Base-by-base conservation (phyloP, 2,329 filamentous ascomycete species). In the Cladosporium colombiae region DNA sequence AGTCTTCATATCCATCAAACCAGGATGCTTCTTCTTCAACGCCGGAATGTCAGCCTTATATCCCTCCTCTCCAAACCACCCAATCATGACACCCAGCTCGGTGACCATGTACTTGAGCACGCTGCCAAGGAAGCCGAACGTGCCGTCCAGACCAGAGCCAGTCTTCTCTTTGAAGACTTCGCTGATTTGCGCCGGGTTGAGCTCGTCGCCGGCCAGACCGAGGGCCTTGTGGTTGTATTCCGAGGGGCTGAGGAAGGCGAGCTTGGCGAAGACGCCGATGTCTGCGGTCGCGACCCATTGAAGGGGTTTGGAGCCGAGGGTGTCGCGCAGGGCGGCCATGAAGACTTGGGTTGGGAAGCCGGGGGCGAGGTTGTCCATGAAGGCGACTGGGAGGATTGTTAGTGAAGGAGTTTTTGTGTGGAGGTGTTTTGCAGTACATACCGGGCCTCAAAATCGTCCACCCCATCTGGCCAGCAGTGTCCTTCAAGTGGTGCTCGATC, bases 401-500 rank as follows among this genome's bases (percentile, higher is more conserved):
- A 59, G 57, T 59, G 31, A 35, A 23, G 11, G 21, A 33, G n/a
- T 23, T 46, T 46, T 4, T 21, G 16, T 8, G 29, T 57, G 31
- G 35, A 23, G n/a, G 10, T 6, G 1, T 14, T 16, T 6, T 50
- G 8, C n/a, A n/a, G 1, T 7, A 56, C 66, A 49, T 65, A 67
- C 66, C 66, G 35, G 66, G 66, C 16, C 87, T 81, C 3, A 89
- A 75, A 31, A 89, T 84, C 0, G 85, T 88, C 84, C 86, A 89
- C 14, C 76, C 76, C 86, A 89, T 89, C 0, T 71, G 74, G 1
- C 79, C 79, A 1, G 79, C 71, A 37, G 79, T 77, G 29, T 83
- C 78, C 33, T 84, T 78, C 25, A 91, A 80, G 69, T 90, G 80
- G 64, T 83, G 78, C 77, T 91, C 89, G 69, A 90, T 87, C 11